phyloP scores from a whole-genome alignment of 768 basidiomycete genomes.

The Suillus cothurnatus region DNA sequence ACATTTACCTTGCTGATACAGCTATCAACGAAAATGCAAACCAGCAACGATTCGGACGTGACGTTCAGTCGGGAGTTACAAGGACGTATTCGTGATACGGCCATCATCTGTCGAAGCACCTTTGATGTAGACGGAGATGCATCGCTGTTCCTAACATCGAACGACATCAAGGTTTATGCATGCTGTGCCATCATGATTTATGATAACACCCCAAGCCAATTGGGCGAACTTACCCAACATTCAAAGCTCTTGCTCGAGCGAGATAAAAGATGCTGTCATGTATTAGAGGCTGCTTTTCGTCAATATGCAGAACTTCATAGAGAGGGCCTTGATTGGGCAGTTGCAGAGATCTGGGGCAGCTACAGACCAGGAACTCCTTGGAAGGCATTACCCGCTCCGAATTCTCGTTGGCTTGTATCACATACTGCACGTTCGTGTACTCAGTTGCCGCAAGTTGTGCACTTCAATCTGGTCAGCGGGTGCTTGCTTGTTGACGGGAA shows the following conservation, averaged over 20 bases:
- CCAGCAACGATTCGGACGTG: constrained; percentile 6
- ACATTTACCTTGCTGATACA: constrained; percentile 40
- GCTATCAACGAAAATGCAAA: constrained; percentile 27
- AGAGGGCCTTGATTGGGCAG: constrained; percentile 22
- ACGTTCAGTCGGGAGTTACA: constrained; percentile 16
- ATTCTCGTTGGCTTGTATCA: constrained; percentile 26
- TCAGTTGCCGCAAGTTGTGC: constrained; percentile 24
- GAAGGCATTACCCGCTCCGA: constrained; percentile 13
- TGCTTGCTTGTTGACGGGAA: constrained; percentile 30
- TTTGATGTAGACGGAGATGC: constrained; percentile 28
- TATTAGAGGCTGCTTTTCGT: constrained; percentile 19
- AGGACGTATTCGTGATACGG: constrained; percentile 36
- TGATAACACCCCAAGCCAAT: constrained; percentile 24
- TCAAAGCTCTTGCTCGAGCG: constrained; percentile 29
- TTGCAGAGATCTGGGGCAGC: constrained; percentile 24
- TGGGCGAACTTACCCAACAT: constrained; percentile 8
- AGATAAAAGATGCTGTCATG: constrained; percentile 32
- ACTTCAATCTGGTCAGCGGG: constrained; percentile 27
- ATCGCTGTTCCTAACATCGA: constrained; percentile 18
- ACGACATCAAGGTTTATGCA: constrained; percentile 24
- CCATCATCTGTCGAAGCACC: constrained; percentile 39
- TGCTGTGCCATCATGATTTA: constrained; percentile 29
- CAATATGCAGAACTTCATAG: constrained; percentile 2
- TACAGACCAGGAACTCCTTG: constrained; percentile 29
- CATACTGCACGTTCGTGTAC: constrained; percentile 12